phyloP scores from a whole-genome alignment of 176 grass and related monocot species.

The Saccharum spontaneum region DNA sequence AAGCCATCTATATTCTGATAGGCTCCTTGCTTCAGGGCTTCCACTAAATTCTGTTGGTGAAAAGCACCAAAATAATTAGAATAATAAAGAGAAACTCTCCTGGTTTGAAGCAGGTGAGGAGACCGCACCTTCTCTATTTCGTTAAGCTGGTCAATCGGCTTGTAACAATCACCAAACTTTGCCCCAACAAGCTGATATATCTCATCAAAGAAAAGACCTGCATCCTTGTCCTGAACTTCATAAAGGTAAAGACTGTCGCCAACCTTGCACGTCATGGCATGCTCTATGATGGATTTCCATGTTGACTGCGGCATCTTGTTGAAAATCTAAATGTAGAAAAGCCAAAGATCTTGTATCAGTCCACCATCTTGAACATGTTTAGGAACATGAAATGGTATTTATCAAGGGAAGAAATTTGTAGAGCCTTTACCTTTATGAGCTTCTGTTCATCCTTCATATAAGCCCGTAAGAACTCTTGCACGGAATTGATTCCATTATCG shows the following conservation, averaged over 20 bases:
- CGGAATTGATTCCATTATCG: conserved; percentile 32
- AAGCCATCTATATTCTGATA: conserved; percentile 43
- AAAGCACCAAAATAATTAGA: conserved; percentile 32
- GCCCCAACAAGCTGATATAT: conserved; percentile 56
- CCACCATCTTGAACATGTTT: background rate
- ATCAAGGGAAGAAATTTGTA: background rate
- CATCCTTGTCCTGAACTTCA: background rate
- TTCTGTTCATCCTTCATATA: conserved; percentile 46
- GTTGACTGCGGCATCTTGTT: conserved; percentile 41
- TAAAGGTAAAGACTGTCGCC: conserved; percentile 29
- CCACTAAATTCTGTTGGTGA: conserved; percentile 40
- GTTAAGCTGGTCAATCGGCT: conserved; percentile 30
- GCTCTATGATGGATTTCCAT: conserved; percentile 52
- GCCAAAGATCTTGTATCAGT: conserved; percentile 17
- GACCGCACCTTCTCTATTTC: conserved; percentile 37
- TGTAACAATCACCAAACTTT: conserved; percentile 51
- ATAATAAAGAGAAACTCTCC: background rate
- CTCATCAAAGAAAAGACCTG: conserved; percentile 48
- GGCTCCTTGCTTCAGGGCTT: conserved; percentile 31
- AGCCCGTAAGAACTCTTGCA: conserved; percentile 47
- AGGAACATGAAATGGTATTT: background rate
- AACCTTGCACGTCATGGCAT: conserved; percentile 46
- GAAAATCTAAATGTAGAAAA: conserved; percentile 38
- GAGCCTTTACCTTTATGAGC: conserved; percentile 36
- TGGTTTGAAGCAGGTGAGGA: background rate